A percentile compares a stretch with the other conserved stretches of the same genome.
Conservation (phyloP, 371 early-diverging fungal genomes). For the Lichtheimia ramosa region DNA sequence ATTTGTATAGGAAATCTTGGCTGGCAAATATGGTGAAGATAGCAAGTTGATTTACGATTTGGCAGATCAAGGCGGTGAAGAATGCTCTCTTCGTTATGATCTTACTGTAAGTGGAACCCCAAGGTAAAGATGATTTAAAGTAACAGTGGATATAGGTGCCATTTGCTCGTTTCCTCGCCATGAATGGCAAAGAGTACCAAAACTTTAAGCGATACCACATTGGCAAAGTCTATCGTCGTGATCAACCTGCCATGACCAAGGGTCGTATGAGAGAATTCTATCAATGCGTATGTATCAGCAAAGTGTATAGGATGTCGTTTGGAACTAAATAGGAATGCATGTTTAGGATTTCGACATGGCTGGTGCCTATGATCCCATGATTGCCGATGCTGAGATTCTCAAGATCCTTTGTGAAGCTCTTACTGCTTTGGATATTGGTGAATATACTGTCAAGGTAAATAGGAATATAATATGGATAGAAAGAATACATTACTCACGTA, state of each 20-base stretch:
- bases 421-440: constrained; percentile 75
- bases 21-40: constrained; percentile 99
- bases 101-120: constrained; percentile 72
- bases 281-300: constrained; percentile 79
- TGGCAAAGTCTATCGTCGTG: constrained; percentile 99
- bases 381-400: constrained; percentile 96
- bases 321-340: not conserved
- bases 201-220: constrained; percentile 98
- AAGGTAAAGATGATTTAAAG: not conserved
- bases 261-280: constrained; percentile 99
- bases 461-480: not conserved
- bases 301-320: not conserved
- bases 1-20: constrained; percentile 81
- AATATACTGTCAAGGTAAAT: constrained; percentile 86
- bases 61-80: constrained; percentile 98
- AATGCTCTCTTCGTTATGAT: constrained; percentile 97
- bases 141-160: constrained; percentile 56
- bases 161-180: constrained; percentile 98
- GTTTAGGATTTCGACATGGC: constrained; percentile 97
- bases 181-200: constrained; percentile 80
- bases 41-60: constrained; percentile 98
- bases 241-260: constrained; percentile 98
- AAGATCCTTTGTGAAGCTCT: constrained; percentile 86
- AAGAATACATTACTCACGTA: constrained; percentile 5
- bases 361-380: constrained; percentile 93